Evolutionary conservation across 2,329 filamentous ascomycete species (phyloP).

Genomic region (Botryotinia convoluta): DNA sequence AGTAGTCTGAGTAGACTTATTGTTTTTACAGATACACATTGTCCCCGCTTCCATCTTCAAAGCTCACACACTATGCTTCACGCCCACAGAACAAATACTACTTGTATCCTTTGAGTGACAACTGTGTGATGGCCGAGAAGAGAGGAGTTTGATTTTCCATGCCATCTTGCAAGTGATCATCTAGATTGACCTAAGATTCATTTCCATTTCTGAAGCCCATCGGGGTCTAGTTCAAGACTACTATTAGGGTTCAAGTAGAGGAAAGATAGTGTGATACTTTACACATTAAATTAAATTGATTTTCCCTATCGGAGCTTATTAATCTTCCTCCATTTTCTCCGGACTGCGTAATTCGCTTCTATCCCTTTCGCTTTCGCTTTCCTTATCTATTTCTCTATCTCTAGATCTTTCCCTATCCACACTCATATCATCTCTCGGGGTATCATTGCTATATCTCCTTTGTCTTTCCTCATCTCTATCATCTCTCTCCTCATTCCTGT

Average conservation of each 20-base stretch:
- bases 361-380: neutral
- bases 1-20: neutral
- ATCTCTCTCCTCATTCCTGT: slow-evolving; percentile 20
- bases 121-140: neutral
- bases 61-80: neutral
- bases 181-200: fast-evolving
- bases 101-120: neutral
- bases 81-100: neutral
- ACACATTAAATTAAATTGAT: neutral
- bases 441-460: slow-evolving; percentile 31
- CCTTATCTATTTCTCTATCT: slow-evolving; percentile 17
- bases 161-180: neutral
- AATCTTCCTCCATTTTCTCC: slow-evolving; percentile 28
- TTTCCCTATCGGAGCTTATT: neutral
- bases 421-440: slow-evolving; percentile 29
- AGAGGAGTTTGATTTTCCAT: neutral
- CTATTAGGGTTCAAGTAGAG: too few species aligned
- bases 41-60: neutral
- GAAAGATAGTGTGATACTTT: neutral
- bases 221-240: neutral
- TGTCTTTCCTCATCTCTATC: slow-evolving; percentile 20
- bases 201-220: too few species aligned
- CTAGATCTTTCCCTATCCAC: slow-evolving; percentile 16
- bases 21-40: neutral
- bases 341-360: slow-evolving; percentile 18